These are phyloP conservation scores for barrel medic (Medicago truncatula) DNA, from an alignment of 306 rosid genomes.

Conservation along the genomic window DNA sequence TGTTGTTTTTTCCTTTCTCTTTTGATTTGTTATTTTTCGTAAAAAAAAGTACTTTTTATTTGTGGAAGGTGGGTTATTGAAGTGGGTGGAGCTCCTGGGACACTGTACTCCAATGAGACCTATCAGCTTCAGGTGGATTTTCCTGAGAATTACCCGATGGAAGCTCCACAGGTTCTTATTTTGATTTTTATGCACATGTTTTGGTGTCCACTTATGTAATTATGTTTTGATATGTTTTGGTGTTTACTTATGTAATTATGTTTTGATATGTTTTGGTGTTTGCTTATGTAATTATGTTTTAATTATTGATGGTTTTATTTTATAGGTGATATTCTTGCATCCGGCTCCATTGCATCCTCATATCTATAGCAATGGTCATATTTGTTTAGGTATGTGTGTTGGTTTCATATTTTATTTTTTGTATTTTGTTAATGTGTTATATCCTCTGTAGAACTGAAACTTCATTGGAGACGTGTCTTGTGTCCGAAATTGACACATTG, in stretches of 20 bases:
- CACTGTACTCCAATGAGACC: slow-evolving; percentile 87
- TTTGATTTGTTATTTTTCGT: slow-evolving; percentile 7
- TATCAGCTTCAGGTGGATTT: slow-evolving; percentile 99
- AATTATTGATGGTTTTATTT: slow-evolving; percentile 44
- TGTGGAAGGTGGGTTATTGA: slow-evolving; percentile 94
- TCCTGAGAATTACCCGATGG: slow-evolving; percentile 99
- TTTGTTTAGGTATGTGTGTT: slow-evolving; percentile 82
- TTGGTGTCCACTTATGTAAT: background rate
- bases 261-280: slow-evolving; percentile 15
- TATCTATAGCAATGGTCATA: slow-evolving; percentile 98
- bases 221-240: slow-evolving; percentile 7
- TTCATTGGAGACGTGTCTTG: no score
- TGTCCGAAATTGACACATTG: no score
- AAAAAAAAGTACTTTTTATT: background rate
- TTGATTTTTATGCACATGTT: background rate
- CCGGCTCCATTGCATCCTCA: slow-evolving; percentile 99
- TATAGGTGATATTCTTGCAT: slow-evolving; percentile 90
- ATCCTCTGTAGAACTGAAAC: no score
- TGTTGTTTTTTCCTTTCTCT: background rate
- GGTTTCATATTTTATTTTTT: background rate
- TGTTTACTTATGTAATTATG: slow-evolving; percentile 4
- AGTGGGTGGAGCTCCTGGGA: slow-evolving; percentile 96
- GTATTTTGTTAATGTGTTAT: background rate
- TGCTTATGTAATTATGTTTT: slow-evolving; percentile 31
- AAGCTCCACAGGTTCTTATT: slow-evolving; percentile 90